phyloP scores from a whole-genome alignment of 768 basidiomycete species.

The Mycena amicta region DNA sequence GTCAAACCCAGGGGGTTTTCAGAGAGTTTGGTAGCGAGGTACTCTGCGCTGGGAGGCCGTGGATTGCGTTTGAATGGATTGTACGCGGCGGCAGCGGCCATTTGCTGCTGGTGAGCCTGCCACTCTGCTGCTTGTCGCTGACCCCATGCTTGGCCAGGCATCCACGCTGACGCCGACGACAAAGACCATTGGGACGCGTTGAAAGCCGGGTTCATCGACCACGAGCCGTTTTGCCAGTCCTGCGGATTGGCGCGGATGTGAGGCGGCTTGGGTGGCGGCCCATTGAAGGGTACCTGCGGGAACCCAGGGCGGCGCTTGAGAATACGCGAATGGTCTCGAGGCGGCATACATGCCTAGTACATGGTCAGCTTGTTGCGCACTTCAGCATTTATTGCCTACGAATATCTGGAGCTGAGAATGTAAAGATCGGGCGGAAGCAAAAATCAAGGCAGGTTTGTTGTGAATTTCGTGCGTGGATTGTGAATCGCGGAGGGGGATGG shows the following conservation, averaged over 20 bases:
- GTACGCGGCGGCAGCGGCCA: conserved; percentile 30
- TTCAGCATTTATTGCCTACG: too few species aligned
- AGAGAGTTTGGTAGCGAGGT: conserved; percentile 57
- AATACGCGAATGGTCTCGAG: conserved; percentile 1
- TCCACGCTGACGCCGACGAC: conserved; percentile 37
- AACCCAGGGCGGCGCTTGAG: conserved; percentile 17
- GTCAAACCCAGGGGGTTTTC: conserved; percentile 69
- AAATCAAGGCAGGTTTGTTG: not conserved
- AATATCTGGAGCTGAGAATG: not conserved
- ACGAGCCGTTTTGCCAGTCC: conserved; percentile 21
- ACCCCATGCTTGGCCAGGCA: conserved; percentile 43
- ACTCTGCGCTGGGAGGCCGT: conserved; percentile 65
- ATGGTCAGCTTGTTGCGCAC: too few species aligned
- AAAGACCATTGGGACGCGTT: conserved; percentile 32
- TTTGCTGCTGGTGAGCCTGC: conserved; percentile 27
- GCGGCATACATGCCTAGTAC: not conserved
- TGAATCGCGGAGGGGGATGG: not conserved
- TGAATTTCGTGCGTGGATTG: not conserved
- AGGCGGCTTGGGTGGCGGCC: conserved; percentile 18
- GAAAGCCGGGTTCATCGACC: conserved; percentile 42
- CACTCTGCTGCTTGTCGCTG: conserved; percentile 31
- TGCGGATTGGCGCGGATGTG: conserved; percentile 20
- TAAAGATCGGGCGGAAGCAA: not conserved
- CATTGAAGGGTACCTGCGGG: conserved; percentile 21
- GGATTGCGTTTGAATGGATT: conserved; percentile 70